Evolutionary conservation across 2,329 filamentous ascomycete species (phyloP), one percentile per base, ranked within the genome.

Genomic region (Cercospora nicotianae): DNA sequence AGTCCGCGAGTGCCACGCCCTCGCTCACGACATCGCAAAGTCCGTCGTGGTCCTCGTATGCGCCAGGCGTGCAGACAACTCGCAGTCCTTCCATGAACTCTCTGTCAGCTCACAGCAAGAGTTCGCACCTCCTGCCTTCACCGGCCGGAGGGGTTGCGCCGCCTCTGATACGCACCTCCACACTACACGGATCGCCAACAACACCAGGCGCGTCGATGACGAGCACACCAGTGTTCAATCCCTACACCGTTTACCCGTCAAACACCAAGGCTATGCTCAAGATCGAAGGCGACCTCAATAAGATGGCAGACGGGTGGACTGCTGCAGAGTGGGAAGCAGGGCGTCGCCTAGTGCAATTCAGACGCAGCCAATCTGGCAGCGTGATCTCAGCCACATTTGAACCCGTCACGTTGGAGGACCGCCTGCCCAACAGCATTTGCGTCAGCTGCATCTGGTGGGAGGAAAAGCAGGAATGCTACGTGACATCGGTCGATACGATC

Each of bases 361-460:
- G 87, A 74, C 90, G 95, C 75, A 88, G 87, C 68, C 94, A 98
- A 80, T 85, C 85, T 36, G 93, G 93, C 30, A 94, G 91, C 77
- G 92, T 91, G 3, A 90, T 98, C 65, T 90, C 89, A 36, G 88
- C 92, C 13, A 90, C 86, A 13, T 98, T 98, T 82, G 88, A 90
- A 60, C 84, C 93, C 0, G 89, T 97, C 58, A 85, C 91, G 16
- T 88, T 89, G 13, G 91, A 93, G 75, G 91, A 97, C 70, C 88
- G 93, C 23, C 87, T 90, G 1, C 88, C 90, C 2, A 91, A 94
- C 81, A 93, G 91, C 80, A 94, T 96, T 69, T 97, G 93, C 81
- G 92, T 99, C 78, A 97, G 94, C 80, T 99, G 95, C 83, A 99
- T 99, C 76, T 94, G 90, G 84, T 99, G 95, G 95, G 90, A 90